Evolutionary conservation across 225 moss, liverwort and hornwort species (phyloP), one percentile per base, ranked within the genome.

Genomic region (Rhytidiadelphus loreus): DNA sequence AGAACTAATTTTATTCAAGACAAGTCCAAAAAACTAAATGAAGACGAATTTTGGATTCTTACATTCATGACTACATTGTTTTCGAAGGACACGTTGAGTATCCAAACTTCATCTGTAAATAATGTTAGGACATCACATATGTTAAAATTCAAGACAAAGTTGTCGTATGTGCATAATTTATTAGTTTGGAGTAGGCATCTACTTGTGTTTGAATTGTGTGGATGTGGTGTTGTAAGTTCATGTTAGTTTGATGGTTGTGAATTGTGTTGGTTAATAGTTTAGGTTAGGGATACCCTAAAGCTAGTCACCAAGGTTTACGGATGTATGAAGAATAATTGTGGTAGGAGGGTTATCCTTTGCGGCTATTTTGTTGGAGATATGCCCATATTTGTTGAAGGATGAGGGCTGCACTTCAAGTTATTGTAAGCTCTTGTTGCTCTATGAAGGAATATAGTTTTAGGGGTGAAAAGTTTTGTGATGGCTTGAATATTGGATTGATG

Each of bases 281-380:
- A 74, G 12, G 4, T 18, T 73, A 17, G 11, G 2, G 0, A 18
- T 46, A 46, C 0, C 6, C 6, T 44, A 10, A 0, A 29, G 4
- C 18, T 30, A 46, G 30, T 46, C 0, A 11, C 19, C 11, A 74
- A 74, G 12, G 32, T 4, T 48, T 11, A 16, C 1, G 9, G 7
- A 16, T 43, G 16, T 26, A 5, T 26, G 6, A 43, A 1, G 43
- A 8, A 66, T 66, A n/a, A 22, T 66, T 66, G 21, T 37, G 0
- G 61, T 30, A 1, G 4, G 2, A n/a, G 4, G 20, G 12, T 71
- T 71, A 5, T 39, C 28, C 0, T 26, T 43, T 28, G 16, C 16
- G 3, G 6, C 28, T 26, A 43, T 71, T 14, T 44, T 28, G 26
- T 5, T 9, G 10, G 16, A 43, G 15, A 0, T 6, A 7, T 71